Conservation (phyloP, 495 filamentous ascomycete species). For the Penicillium simplicissimum region DNA sequence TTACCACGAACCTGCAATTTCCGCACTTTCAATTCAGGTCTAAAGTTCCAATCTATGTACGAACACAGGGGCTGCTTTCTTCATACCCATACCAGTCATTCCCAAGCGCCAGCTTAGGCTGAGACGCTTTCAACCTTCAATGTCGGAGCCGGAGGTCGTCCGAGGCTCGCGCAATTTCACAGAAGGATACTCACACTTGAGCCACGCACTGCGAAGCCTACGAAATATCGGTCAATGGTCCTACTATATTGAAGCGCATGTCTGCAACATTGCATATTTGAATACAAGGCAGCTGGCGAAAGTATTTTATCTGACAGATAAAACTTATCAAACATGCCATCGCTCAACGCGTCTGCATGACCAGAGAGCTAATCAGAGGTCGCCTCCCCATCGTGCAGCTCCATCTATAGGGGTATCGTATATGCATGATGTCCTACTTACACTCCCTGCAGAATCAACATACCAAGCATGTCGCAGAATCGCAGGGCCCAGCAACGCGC, state of each 20-base stretch:
- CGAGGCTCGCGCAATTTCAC: too few species aligned
- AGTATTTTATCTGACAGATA: neutral
- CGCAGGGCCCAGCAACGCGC: conserved; percentile 5
- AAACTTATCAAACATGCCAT: neutral
- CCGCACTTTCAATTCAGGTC: too few species aligned
- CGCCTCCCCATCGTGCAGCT: neutral
- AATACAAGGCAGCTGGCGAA: neutral
- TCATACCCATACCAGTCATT: too few species aligned
- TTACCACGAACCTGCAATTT: too few species aligned
- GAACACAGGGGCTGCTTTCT: too few species aligned
- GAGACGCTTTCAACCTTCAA: too few species aligned
- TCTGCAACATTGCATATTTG: neutral
- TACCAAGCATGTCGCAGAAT: conserved; percentile 21
- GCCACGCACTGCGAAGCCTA: too few species aligned
- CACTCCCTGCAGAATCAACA: conserved; percentile 11
- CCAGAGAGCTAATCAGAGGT: neutral
- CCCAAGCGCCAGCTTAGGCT: too few species aligned
- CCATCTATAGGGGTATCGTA: neutral
- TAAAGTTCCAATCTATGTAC: too few species aligned
- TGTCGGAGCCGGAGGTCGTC: too few species aligned
- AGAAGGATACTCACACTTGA: too few species aligned
- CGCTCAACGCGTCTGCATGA: neutral
- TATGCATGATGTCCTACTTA: neutral
- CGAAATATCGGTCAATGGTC: neutral
- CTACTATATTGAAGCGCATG: neutral